Evolutionary conservation across 345 rosid species (phyloP), one percentile per base, ranked within the genome.

Genomic region (Populus ilicifolia): DNA sequence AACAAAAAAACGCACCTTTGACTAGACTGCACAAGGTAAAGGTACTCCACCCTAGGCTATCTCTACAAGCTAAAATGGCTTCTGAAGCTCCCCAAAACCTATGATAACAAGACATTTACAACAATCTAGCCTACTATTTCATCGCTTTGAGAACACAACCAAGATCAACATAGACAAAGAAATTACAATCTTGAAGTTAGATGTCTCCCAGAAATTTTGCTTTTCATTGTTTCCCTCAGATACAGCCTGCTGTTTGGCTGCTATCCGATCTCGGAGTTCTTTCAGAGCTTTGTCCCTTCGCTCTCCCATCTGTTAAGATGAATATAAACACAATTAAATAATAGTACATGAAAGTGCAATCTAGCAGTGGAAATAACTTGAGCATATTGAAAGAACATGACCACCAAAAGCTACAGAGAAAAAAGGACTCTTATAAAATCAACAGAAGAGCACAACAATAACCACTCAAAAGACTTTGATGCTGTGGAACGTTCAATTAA

Each of bases 131-230:
- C 2, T 33, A 43, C 39, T 12, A 11, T 43, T 70, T 86, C 80
- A 93, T 69, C 91, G 88, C 92, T 86, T 95, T 17, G 98, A 92
- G 79, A 93, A 81, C 72, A 86, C 89, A 38, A 92, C 96, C 84
- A 90, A 77, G 73, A 93, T 80, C 87, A 92, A 80, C 99, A 96
- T 92, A 11, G 97, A 96, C 96, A 95, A 80, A 67, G 96, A 90
- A 75, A 87, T 92, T 59, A 92, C 88, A 64, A 92, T 73, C 89
- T 93, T 92, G 89, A 96, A 96, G 79, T 93, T 82, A 17, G 93
- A 88, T 67, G 86, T 83, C 78, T 96, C 97, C 99, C 96, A 93
- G 76, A 93, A 93, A 78, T 91, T 93, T 63, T 75, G 86, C 63
- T 90, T 91, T 43, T 80, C 87, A 3, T 68, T 77, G 67, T 78